Evolutionary conservation across 1,139 yeast genomes (phyloP), one percentile per base, ranked within the genome.

Genomic region (Hemisphaericaspora subhashii): DNA sequence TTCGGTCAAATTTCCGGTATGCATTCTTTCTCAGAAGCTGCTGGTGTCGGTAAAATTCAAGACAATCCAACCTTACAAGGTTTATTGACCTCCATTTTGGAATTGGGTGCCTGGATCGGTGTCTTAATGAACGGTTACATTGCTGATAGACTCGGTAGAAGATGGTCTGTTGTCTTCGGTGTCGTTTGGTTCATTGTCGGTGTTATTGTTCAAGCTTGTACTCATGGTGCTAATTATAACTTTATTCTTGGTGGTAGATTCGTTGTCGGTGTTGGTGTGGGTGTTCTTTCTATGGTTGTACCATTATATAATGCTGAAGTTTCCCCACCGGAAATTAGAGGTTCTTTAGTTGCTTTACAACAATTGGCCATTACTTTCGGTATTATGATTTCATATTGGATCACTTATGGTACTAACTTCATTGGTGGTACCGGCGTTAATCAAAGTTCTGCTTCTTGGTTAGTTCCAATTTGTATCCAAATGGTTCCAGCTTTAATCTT

Each of bases 311-410:
- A 53, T 42, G 48, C 55, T 25, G 58, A 54, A 39, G 44, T 49
- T 12, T 48, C 54, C 9, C 54, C 55, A 23, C 79, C 88, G 7
- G 74, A 75, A 48, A 71, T 72, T 53, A 77, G 92, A 65, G 92
- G 92, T 48, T 66, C 75, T 41, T 68, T 81, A 52, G 86, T 83
- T 38, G 72, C 77, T 49, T 62, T 79, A 49, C 84, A 82, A 54
- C 88, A 86, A 44, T 74, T 83, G 18, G 72, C 81, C 42, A 77
- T 81, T 41, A 84, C 85, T 32, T 66, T 81, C 35, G 88, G 89
- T 48, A 80, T 85, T 37, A 69, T 78, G 56, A 60, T 80, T 44
- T 83, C 87, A 4, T 81, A 83, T 61, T 83, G 87, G 86, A 66
- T 81, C 46, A 86, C 80, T 52, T 83, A 79, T 52, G 90, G 89